phyloP scores from a whole-genome alignment of 345 rosid species.

The Eucalyptus pauciflora region DNA sequence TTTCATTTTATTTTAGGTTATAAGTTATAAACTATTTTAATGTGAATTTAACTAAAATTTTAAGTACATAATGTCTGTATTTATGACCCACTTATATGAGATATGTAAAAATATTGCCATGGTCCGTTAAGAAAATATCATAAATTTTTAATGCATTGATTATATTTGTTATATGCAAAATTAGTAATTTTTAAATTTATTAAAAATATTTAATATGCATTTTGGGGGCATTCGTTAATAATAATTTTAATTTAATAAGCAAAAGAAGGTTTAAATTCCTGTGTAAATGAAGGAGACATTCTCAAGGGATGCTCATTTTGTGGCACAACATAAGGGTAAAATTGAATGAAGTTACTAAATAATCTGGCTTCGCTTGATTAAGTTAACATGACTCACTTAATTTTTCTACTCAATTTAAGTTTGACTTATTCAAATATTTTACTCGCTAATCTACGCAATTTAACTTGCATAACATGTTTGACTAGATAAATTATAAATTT shows the following conservation, averaged over 20 bases:
- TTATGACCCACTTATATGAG: background rate
- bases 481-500: rapidly evolving
- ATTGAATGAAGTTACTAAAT: background rate
- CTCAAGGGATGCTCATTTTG: rapidly evolving
- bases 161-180: rapidly evolving
- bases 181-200: background rate
- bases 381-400: background rate
- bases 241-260: rapidly evolving
- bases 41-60: background rate
- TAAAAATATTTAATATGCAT: rapidly evolving
- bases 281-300: rapidly evolving
- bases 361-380: rapidly evolving
- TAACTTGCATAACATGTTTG: background rate
- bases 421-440: background rate
- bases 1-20: rapidly evolving
- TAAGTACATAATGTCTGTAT: rapidly evolving
- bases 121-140: background rate
- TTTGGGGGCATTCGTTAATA: rapidly evolving
- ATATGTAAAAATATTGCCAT: background rate
- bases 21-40: background rate
- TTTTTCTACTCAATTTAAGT: background rate
- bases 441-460: rapidly evolving
- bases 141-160: too few species aligned
- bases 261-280: rapidly evolving
- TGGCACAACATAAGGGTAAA: background rate